Conservation (phyloP, 768 basidiomycete species). For the Russula emetica region DNA sequence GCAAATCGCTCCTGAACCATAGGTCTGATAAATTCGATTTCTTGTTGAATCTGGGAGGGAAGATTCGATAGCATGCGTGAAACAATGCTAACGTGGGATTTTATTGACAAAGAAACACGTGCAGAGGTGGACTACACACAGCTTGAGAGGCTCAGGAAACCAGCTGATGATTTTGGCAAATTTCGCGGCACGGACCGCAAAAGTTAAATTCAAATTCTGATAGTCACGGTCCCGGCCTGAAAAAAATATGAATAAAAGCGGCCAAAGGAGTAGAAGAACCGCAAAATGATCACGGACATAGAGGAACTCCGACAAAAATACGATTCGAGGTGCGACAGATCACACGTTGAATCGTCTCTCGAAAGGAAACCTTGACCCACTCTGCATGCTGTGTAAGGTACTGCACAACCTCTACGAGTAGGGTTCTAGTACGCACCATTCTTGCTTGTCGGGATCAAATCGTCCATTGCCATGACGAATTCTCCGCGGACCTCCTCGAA, state of each 20-base stretch:
- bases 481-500: background rate
- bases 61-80: background rate
- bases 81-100: background rate
- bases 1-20: slow-evolving; percentile 9
- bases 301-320: slow-evolving; percentile 40
- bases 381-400: slow-evolving; percentile 30
- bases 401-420: background rate
- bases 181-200: slow-evolving; percentile 37
- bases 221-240: slow-evolving; percentile 44
- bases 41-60: background rate
- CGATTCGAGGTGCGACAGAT: slow-evolving; percentile 37
- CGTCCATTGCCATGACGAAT: background rate
- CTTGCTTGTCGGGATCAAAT: background rate
- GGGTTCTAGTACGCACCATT: background rate
- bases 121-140: slow-evolving; percentile 35
- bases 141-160: slow-evolving; percentile 42
- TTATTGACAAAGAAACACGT: background rate
- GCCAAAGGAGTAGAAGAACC: background rate
- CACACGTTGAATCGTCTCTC: slow-evolving; percentile 35
- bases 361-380: slow-evolving; percentile 35
- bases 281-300: slow-evolving; percentile 32
- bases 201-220: slow-evolving; percentile 25
- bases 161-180: slow-evolving; percentile 35
- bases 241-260: background rate
- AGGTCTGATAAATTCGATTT: slow-evolving; percentile 1